Conservation (phyloP, 768 basidiomycete genomes). For the Collybia nuda region DNA sequence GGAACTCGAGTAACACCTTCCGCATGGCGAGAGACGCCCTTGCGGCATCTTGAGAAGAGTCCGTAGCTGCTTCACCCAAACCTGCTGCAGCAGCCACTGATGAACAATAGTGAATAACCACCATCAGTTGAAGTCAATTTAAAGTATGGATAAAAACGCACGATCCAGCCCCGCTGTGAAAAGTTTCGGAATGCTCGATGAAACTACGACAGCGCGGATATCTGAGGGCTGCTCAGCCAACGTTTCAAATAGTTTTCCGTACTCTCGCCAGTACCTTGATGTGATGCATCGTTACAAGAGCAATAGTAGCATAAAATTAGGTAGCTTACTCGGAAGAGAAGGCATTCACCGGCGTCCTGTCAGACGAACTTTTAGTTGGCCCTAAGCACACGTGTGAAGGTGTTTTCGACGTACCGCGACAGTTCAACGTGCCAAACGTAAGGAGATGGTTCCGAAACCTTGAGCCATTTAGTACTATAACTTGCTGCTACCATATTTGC, state of each 20-base stretch:
- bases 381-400: neutral
- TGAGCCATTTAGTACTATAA: constrained; percentile 34
- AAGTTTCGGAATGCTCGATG: constrained; percentile 65
- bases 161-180: constrained; percentile 88
- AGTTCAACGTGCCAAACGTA: constrained; percentile 48
- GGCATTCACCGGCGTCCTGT: constrained; percentile 67
- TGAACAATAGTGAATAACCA: neutral
- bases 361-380: neutral
- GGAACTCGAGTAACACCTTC: constrained; percentile 56
- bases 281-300: neutral
- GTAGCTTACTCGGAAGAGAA: constrained; percentile 48
- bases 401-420: constrained; percentile 31
- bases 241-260: constrained; percentile 58
- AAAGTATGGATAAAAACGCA: constrained; percentile 26
- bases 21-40: constrained; percentile 50
- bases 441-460: constrained; percentile 44
- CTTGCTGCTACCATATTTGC: too few relatives aligned
- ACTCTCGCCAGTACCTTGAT: constrained; percentile 71
- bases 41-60: constrained; percentile 43
- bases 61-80: constrained; percentile 19
- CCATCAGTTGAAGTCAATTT: neutral
- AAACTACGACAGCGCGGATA: constrained; percentile 72
- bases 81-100: constrained; percentile 30
- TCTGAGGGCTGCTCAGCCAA: constrained; percentile 47
- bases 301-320: neutral